These are phyloP conservation scores for Juglanconis oblonga DNA, from an alignment of 2,329 filamentous ascomycete genomes.

Conservation along the genomic window DNA sequence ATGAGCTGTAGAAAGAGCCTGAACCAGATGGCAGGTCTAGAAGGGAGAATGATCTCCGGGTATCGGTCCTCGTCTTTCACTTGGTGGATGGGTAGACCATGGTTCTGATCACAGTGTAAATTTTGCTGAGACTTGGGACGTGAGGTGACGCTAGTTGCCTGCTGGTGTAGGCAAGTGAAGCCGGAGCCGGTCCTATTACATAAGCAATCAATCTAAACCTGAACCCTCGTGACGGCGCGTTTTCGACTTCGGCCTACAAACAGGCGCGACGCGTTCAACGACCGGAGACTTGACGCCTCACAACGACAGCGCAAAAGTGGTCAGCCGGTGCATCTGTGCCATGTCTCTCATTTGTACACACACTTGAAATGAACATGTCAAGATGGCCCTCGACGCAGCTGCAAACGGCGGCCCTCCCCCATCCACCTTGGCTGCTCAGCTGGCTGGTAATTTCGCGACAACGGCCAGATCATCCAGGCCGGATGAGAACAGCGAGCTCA, in stretches of 20 bases:
- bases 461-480: conserved; percentile 59
- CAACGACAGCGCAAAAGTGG: background rate
- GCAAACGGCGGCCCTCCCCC: conserved; percentile 48
- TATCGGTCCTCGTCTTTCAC: too few species aligned
- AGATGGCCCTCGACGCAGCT: conserved; percentile 15
- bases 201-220: background rate
- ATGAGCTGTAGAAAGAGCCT: conserved; percentile 16
- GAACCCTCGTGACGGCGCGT: conserved; percentile 10
- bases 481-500: conserved; percentile 70
- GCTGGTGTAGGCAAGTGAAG: background rate
- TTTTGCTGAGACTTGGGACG: too few species aligned
- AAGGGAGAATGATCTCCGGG: too few species aligned
- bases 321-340: background rate
- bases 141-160: too few species aligned
- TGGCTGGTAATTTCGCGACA: conserved; percentile 76
- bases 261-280: conserved; percentile 13
- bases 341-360: conserved; percentile 1
- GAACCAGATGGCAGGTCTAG: background rate
- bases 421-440: conserved; percentile 83
- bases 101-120: too few species aligned
- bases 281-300: background rate
- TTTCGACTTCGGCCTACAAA: background rate
- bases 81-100: background rate
- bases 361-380: conserved; percentile 4
- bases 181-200: background rate